Evolutionary conservation across 306 rosid genomes (phyloP).

Genomic region (Glycyrrhiza uralensis): DNA sequence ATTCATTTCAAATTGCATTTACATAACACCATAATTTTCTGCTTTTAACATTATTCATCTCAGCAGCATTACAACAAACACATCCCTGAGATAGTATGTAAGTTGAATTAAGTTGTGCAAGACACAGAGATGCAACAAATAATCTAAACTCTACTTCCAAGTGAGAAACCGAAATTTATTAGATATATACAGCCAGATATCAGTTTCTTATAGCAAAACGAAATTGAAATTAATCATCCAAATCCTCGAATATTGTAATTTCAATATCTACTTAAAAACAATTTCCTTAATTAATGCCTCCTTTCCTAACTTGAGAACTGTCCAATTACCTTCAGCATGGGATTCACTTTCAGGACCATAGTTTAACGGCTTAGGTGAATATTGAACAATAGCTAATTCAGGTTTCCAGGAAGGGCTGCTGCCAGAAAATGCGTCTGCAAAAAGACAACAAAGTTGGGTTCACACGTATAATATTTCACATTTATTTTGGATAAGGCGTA

Average conservation of each 20-base stretch:
- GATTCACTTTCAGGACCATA: slow-evolving; percentile 35
- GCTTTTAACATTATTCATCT: not conserved
- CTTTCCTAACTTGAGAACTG: not conserved
- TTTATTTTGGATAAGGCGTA: no score
- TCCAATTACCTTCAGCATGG: slow-evolving; percentile 44
- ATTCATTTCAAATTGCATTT: not conserved
- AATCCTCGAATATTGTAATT: no score
- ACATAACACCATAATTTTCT: not conserved
- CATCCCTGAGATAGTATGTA: not conserved
- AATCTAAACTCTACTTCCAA: not conserved
- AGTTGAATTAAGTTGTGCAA: not conserved
- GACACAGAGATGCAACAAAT: not conserved
- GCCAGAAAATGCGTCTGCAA: slow-evolving; percentile 51
- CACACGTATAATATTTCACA: no score
- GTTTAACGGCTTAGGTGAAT: slow-evolving; percentile 49
- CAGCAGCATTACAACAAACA: not conserved
- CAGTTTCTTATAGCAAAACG: not conserved
- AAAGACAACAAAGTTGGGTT: not conserved
- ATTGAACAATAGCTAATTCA: slow-evolving; percentile 70
- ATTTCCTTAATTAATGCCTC: not conserved
- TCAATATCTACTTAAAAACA: no score
- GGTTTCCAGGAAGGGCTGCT: slow-evolving; percentile 54
- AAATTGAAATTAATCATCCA: not conserved
- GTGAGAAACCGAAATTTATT: not conserved
- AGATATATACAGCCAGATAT: not conserved